Evolutionary conservation across 2,329 filamentous ascomycete genomes (phyloP), one percentile per base, ranked within the genome.

Genomic region (Fusarium piperis): DNA sequence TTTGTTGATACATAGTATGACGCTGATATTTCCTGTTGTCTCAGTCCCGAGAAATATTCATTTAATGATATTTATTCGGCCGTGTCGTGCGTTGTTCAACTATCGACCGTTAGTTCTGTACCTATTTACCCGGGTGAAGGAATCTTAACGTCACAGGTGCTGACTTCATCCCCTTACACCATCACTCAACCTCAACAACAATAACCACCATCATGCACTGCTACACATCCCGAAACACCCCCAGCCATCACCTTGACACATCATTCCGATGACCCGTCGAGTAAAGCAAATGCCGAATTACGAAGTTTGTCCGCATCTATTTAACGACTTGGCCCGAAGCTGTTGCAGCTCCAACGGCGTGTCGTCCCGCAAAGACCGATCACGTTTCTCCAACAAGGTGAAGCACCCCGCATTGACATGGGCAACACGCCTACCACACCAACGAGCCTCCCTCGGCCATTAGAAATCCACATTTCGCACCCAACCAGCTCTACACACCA

Each of bases 321-420:
- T 62, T 70, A 32, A 72, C 61, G 68, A 69, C 48, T 60, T 62
- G 18, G 38, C 61, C 68, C 68, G 69, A 62, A 59, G 41, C 55
- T 69, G 16, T 46, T 30, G 35, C 51, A 36, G 36, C 61, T 58
- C 35, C 46, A 16, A 28, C 69, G 69, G 68, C 61, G 46, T 36
- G 51, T 30, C 32, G 32, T 70, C 36, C 68, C 69, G 69, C 46
- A 57, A 32, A 71, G 58, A 30, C 69, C 69, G 69, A 70, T 72
- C 69, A 71, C 68, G 69, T 71, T 71, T 71, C 68, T 65, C 63
- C 35, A 65, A 48, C 32, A 46, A 10, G 15, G 44, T 48, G 44
- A 65, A 60, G 26, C n/a, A 38, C 56, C 59, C 56, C 38, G 39
- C 68, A 26, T 69, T 11, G 10, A 61, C 33, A 67, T 18, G 44